Percentiles rank a stretch among this genome's conserved stretches.
Conservation (phyloP, 495 filamentous ascomycete species). For the Pseudoneurospora amorphoporcata region DNA sequence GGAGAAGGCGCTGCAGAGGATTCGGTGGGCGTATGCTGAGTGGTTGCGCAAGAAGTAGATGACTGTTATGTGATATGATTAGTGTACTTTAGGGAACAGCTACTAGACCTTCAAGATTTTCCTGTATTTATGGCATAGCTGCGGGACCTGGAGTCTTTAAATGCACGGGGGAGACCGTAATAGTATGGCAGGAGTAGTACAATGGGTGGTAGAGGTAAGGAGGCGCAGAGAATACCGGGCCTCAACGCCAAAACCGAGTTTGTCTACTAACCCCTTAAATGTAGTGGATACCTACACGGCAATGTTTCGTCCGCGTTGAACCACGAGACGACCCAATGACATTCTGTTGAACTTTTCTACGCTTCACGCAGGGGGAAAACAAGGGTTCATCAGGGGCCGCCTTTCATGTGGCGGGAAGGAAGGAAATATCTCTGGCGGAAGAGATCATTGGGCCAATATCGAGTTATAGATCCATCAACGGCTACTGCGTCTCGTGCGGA, state of each 20-base stretch:
- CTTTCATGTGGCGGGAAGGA: not conserved
- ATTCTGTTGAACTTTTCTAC: not conserved
- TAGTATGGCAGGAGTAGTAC: not conserved
- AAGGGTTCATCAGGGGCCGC: not conserved
- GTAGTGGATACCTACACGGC: not conserved
- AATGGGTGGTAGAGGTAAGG: not conserved
- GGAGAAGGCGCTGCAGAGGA: slow-evolving; percentile 63
- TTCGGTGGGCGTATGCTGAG: slow-evolving; percentile 77
- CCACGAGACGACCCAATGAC: not conserved
- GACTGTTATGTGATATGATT: not conserved
- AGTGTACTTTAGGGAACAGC: not conserved
- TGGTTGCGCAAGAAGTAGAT: slow-evolving; percentile 40
- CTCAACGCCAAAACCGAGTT: not conserved
- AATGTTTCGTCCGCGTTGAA: not conserved
- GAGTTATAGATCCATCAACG: not conserved
- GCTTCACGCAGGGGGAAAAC: not conserved
- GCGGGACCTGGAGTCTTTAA: not conserved
- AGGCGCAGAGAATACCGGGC: not conserved
- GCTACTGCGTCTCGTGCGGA: not conserved
- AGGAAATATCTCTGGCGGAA: not conserved
- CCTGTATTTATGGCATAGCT: not conserved
- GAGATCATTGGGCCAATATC: not conserved
- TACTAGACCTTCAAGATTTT: not conserved
- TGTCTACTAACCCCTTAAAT: not conserved
- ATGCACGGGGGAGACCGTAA: not conserved